A percentile compares a stretch with the other conserved stretches of the same genome.
These are phyloP conservation scores for Pseudogymnoascus verrucosus DNA, from an alignment of 2,329 filamentous ascomycete genomes.

Conservation along the genomic window DNA sequence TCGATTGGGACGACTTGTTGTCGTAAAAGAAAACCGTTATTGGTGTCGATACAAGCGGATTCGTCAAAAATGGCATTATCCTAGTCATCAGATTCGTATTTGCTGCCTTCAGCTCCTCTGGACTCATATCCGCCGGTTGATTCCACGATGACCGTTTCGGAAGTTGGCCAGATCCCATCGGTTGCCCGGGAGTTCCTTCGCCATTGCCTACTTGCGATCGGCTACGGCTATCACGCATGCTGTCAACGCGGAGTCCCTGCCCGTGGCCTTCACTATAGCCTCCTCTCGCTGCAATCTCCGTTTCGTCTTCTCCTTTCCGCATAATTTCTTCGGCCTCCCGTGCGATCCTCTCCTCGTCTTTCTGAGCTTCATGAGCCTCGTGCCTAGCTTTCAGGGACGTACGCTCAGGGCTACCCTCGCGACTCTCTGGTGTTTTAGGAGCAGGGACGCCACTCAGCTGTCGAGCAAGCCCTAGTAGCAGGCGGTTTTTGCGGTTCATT, in stretches of 20 bases:
- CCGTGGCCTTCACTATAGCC: conserved; percentile 62
- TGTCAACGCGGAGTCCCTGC: conserved; percentile 34
- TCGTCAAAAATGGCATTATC: conserved; percentile 82
- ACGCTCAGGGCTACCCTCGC: conserved; percentile 24
- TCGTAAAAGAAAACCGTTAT: conserved; percentile 97
- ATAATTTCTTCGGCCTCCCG: conserved; percentile 72
- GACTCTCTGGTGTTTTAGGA: conserved; percentile 36
- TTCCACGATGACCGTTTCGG: conserved; percentile 36
- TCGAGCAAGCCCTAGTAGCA: conserved; percentile 78
- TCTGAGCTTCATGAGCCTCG: conserved; percentile 40
- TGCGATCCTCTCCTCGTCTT: conserved; percentile 58
- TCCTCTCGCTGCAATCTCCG: conserved; percentile 60
- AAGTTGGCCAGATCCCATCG: conserved; percentile 28
- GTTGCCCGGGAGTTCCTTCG: not conserved
- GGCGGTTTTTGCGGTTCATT: conserved; percentile 76
- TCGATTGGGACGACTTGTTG: conserved; percentile 69
- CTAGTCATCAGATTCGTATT: conserved; percentile 85
- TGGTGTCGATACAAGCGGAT: conserved; percentile 65
- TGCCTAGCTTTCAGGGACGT: conserved; percentile 25
- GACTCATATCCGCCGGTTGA: conserved; percentile 52
- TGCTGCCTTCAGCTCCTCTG: conserved; percentile 67
- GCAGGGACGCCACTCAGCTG: conserved; percentile 81
- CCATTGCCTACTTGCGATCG: not conserved
- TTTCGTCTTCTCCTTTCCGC: conserved; percentile 61
- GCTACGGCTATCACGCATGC: conserved; percentile 20